Evolutionary conservation across 2,329 filamentous ascomycete genomes (phyloP), one percentile per base, ranked within the genome.

Genomic region (Capronia epimyces): DNA sequence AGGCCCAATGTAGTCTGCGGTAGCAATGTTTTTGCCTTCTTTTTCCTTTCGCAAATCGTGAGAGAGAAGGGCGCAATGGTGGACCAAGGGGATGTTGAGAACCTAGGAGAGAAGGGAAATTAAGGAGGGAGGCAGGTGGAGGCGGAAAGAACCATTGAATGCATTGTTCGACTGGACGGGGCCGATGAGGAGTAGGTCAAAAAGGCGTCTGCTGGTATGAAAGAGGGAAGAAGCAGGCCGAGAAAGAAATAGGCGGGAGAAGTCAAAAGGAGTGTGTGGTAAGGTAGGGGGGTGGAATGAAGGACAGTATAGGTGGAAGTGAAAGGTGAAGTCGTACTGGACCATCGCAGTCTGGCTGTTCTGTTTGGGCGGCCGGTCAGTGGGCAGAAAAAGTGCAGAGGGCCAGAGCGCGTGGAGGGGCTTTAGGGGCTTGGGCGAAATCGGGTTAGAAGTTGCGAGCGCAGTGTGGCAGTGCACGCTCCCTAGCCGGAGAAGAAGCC

Each of bases 101-200:
- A 20, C 16, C 16, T 15, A 12, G 34, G 32, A 22, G 24, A 25
- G 24, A 43, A 32, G 16, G 34, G 42, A 46, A 25, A 25, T 50
- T 46, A 32, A 49, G 46, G 46, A 40, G 37, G 36, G 18, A 36
- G 27, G 34, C 6, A 22, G 20, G 46, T 41, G 45, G 46, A 42
- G 16, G 29, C 20, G 24, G 16, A 16, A 31, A 43, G 29, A 31
- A 39, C 27, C 43, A 53, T 49, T 24, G 15, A 39, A 43, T 16
- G 15, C 42, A 43, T 16, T 31, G 5, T 13, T 9, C n/a, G 15
- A 10, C 7, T n/a, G 21, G 12, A 8, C 4, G 21, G 43, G 3
- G 29, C 27, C 15, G 18, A 18, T 20, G 39, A 16, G 16, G 9
- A 25, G 50, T 44, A 15, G 13, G 5, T 29, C 16, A 22, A 27